These are phyloP conservation scores for Apophysomyces elegans DNA, from an alignment of 371 early-diverging fungal species.

Conservation along the genomic window DNA sequence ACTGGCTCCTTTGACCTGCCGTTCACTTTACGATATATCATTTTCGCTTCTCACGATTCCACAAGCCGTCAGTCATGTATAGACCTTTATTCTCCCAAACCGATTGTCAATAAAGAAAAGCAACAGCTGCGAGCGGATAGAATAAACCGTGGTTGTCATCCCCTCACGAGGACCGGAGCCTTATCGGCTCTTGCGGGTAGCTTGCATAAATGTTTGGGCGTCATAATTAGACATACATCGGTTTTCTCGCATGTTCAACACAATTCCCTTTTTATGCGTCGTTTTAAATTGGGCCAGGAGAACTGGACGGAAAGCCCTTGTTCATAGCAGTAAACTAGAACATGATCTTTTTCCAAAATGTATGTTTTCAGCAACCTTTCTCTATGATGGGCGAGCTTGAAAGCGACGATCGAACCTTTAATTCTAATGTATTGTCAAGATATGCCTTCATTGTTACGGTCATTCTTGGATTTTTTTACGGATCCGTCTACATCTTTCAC, in stretches of 20 bases:
- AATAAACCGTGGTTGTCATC: too few species aligned
- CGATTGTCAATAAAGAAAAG: too few species aligned
- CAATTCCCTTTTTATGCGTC: too few species aligned
- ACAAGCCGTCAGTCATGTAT: too few species aligned
- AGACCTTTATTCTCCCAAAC: too few species aligned
- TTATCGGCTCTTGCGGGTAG: not conserved
- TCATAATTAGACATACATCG: not conserved
- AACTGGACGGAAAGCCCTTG: not conserved
- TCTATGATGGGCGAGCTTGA: not conserved
- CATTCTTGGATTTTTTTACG: conserved; percentile 16
- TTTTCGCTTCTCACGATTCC: too few species aligned
- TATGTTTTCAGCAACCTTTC: not conserved
- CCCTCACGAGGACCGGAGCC: not conserved
- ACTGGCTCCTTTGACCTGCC: too few species aligned
- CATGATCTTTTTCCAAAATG: conserved; percentile 15
- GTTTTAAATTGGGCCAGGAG: not conserved
- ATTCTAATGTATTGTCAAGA: not conserved
- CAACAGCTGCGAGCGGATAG: too few species aligned
- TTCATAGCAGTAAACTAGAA: not conserved
- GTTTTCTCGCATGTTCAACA: not conserved
- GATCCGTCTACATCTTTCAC: conserved; percentile 11
- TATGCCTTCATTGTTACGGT: conserved; percentile 13
- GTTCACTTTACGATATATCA: too few species aligned
- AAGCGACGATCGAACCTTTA: not conserved
- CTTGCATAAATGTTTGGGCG: not conserved